Conservation (phyloP, 2,329 filamentous ascomycete species). For the Calycina herbarum region DNA sequence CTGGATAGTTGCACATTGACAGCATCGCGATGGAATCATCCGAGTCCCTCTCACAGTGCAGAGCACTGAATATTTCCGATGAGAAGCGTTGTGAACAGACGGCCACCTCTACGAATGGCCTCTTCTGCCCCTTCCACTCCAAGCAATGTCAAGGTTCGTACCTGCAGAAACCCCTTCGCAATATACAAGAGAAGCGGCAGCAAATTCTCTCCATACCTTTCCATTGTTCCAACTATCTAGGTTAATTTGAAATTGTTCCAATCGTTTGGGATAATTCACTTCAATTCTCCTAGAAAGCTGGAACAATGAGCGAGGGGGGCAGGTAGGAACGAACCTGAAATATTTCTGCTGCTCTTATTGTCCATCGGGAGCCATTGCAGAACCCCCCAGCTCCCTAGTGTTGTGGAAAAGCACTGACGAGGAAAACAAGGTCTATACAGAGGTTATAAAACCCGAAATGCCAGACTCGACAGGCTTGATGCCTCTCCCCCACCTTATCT, state of each 20-base stretch:
- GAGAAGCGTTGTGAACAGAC: slow-evolving; percentile 38
- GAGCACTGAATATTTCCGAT: slow-evolving; percentile 41
- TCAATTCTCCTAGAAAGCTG: too few species aligned
- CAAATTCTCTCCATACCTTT: too few species aligned
- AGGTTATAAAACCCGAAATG: slow-evolving; percentile 50
- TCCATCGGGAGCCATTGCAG: too few species aligned
- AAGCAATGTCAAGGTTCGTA: slow-evolving; percentile 41
- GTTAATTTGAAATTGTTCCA: too few species aligned
- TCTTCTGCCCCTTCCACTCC: slow-evolving; percentile 45
- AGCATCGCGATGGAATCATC: not conserved
- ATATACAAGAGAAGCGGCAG: too few species aligned
- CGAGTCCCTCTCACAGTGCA: slow-evolving; percentile 16
- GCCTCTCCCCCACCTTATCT: slow-evolving; percentile 42
- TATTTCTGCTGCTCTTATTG: too few species aligned
- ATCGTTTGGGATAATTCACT: too few species aligned
- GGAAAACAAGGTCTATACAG: slow-evolving; percentile 42
- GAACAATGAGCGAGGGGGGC: too few species aligned
- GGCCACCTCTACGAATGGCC: slow-evolving; percentile 43
- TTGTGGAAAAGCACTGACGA: not conserved
- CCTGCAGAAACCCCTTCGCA: too few species aligned
- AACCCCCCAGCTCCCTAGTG: not conserved
- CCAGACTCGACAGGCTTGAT: slow-evolving; percentile 42
- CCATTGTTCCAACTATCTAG: too few species aligned
- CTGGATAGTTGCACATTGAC: not conserved
- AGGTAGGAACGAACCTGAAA: too few species aligned